Evolutionary conservation across 371 early-diverging fungal genomes (phyloP).

Genomic region (Sporodiniella umbellata): DNA sequence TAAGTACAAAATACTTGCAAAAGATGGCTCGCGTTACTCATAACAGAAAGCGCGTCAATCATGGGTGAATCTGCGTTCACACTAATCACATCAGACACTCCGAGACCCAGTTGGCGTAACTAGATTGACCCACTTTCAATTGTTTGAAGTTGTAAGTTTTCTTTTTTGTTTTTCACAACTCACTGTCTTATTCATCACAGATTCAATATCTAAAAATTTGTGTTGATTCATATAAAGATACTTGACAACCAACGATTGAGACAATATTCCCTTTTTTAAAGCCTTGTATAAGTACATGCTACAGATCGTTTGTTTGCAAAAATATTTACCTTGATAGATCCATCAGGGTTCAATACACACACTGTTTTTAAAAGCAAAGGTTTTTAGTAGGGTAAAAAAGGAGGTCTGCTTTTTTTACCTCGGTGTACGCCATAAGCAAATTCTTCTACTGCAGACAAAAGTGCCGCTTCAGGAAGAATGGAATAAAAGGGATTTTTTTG

Average conservation of each 20-base stretch:
- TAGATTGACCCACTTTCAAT: conserved; percentile 5
- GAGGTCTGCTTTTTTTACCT: conserved; percentile 29
- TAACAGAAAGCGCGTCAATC: conserved; percentile 53
- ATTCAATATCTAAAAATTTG: conserved; percentile 35
- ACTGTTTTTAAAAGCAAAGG: conserved; percentile 36
- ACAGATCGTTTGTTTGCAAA: background rate
- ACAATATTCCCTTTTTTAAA: conserved; percentile 62
- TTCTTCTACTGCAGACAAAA: conserved; percentile 69
- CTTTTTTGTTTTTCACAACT: conserved; percentile 4
- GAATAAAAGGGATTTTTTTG: conserved; percentile 82
- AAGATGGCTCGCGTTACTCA: conserved; percentile 42
- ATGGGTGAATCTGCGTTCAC: conserved; percentile 52
- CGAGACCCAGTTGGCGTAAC: conserved; percentile 52
- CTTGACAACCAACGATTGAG: conserved; percentile 71
- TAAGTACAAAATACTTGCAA: background rate
- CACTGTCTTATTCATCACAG: conserved; percentile 43
- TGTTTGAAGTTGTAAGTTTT: too few species aligned
- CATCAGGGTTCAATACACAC: conserved; percentile 57
- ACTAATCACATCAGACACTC: conserved; percentile 51
- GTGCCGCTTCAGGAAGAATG: conserved; percentile 71
- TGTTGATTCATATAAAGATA: conserved; percentile 56
- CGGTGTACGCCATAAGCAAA: conserved; percentile 79
- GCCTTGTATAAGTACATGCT: background rate
- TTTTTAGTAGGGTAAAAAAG: too few species aligned
- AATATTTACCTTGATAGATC: conserved; percentile 34